Percentiles rank a stretch among this genome's conserved stretches.
Conservation (phyloP, 2,329 filamentous ascomycete species). For the Fusarium lyarnte region DNA sequence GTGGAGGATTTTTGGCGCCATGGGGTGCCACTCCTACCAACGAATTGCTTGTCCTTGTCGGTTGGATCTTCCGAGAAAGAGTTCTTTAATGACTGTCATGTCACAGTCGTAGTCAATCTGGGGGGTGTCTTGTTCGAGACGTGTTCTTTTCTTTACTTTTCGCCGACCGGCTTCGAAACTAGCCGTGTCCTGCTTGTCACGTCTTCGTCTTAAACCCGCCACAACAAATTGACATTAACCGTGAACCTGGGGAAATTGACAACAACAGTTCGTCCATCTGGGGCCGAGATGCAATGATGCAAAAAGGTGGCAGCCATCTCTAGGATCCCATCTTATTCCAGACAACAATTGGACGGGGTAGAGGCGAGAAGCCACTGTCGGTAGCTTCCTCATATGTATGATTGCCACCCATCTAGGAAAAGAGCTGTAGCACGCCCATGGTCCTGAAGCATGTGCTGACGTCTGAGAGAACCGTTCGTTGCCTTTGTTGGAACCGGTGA, state of each 20-base stretch:
- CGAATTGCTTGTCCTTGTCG: conserved; percentile 24
- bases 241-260: conserved; percentile 10
- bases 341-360: conserved; percentile 9
- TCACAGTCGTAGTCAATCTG: conserved; percentile 7
- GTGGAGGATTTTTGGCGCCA: conserved; percentile 39
- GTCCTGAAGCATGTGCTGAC: conserved; percentile 2
- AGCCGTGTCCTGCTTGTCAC: conserved; percentile 3
- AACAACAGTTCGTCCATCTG: neutral
- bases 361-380: neutral
- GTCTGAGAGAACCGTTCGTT: conserved; percentile 3
- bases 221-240: conserved; percentile 2
- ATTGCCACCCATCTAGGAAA: conserved; percentile 27
- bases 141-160: conserved; percentile 22
- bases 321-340: conserved; percentile 25
- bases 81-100: conserved; percentile 7
- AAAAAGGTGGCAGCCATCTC: conserved; percentile 30
- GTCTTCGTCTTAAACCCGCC: neutral
- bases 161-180: neutral
- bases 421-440: conserved; percentile 20
- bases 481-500: conserved; percentile 12
- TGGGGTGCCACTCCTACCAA: conserved; percentile 32
- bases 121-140: conserved; percentile 23
- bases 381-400: conserved; percentile 19
- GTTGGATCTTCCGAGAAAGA: conserved; percentile 31
- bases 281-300: neutral